Evolutionary conservation across 495 filamentous ascomycete genomes (phyloP), one percentile per base, ranked within the genome.

Genomic region (Aspergillus haitiensis): DNA sequence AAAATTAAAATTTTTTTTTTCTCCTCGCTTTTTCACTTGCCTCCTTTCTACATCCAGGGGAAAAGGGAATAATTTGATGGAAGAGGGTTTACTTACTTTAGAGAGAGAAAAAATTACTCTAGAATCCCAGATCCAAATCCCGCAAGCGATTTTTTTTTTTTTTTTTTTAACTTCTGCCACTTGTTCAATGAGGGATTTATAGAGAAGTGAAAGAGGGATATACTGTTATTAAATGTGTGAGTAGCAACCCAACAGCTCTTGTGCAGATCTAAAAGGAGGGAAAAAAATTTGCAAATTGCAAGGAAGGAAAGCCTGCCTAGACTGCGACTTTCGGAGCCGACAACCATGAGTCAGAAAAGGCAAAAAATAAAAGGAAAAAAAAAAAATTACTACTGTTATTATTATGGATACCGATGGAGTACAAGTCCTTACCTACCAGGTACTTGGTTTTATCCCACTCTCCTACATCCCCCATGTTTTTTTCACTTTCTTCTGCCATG

Each of bases 311-410:
- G 13, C 36, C 13, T 39, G 52, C 52, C 56, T 60, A 37, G 56
- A 55, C 55, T 64, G 64, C 64, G 67, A 69, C 54, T 58, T 60
- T 69, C 67, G 67, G 67, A 69, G 61, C 59, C 64, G 39, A 54
- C 47, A 58, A 39, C 48, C 37, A 50, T 60, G 60, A 57, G 33
- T 62, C 60, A 56, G 49, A 57, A 32, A 37, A 59, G 16, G 45
- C 36, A 13, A 13, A 42, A 12, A 15, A 18, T 9, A 21, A 47
- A 6, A 8, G 12, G 12, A 12, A 15, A 18, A 47, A 21, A 47
- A 21, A 47, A 47, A 16, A 16, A 12, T 46, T 9, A 10, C 9
- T 21, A 47, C 27, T 47, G 16, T 15, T 21, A 47, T 47, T 47
- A 5, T 27, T 51, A 27, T 36, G 33, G 21, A 27, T 27, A 27